Evolutionary conservation across 257 asterid species (phyloP).

Genomic region (Scutellaria galericulata): DNA sequence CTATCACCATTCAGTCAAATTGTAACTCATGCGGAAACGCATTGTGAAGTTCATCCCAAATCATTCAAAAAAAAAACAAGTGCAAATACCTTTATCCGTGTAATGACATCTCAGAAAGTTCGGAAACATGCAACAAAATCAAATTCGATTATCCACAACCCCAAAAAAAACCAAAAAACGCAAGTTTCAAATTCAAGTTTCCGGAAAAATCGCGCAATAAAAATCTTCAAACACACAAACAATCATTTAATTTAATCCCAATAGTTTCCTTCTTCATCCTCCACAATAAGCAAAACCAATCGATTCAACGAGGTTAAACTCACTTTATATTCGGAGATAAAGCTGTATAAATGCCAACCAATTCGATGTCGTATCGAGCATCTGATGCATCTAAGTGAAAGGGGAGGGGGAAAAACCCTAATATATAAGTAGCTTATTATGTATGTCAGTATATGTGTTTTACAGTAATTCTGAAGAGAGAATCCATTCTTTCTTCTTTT

Average conservation of each 20-base stretch:
- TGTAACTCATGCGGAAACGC: neutral
- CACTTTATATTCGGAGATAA: neutral
- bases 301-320: constrained; percentile 10
- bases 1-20: constrained; percentile 14
- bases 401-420: constrained; percentile 35
- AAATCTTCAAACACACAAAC: neutral
- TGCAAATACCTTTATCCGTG: constrained; percentile 1
- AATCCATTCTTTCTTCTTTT: neutral
- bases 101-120: neutral
- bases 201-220: neutral
- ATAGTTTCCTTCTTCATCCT: neutral
- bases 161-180: neutral
- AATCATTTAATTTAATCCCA: neutral
- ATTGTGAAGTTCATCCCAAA: neutral
- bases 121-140: constrained; percentile 22
- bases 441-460: neutral
- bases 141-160: constrained; percentile 6
- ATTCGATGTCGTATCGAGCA: neutral
- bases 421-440: neutral
- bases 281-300: constrained; percentile 15
- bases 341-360: neutral
- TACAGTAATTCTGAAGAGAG: constrained; percentile 25
- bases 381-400: constrained; percentile 23
- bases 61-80: neutral
- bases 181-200: constrained; percentile 12